These are phyloP conservation scores for Cryptococcus hybrid DNA, from an alignment of 1,284 basidiomycete genomes.

Conservation along the genomic window DNA sequence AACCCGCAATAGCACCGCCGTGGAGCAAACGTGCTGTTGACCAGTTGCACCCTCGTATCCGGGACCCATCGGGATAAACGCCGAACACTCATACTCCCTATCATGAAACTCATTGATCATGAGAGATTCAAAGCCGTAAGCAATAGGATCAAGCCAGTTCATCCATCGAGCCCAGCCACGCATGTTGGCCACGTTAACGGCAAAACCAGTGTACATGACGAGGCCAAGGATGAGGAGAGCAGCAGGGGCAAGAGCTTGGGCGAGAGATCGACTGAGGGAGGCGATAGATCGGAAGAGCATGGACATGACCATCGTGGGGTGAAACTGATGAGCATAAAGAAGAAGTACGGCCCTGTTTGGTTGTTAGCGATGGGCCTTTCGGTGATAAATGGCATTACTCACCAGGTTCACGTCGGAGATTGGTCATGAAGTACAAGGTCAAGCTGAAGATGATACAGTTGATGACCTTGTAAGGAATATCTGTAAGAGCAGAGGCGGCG, in stretches of 20 bases:
- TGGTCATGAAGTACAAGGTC: constrained; percentile 50
- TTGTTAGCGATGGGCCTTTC: not conserved
- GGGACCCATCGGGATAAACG: constrained; percentile 47
- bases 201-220: constrained; percentile 48
- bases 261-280: constrained; percentile 6
- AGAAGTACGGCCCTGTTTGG: constrained; percentile 3
- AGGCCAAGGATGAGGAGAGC: constrained; percentile 50
- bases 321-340: constrained; percentile 12
- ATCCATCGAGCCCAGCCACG: constrained; percentile 54
- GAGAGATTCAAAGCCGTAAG: constrained; percentile 50
- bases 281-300: constrained; percentile 46
- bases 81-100: constrained; percentile 43
- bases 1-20: constrained; percentile 46
- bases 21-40: constrained; percentile 40
- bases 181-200: constrained; percentile 49
- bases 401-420: constrained; percentile 46
- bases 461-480: constrained; percentile 52
- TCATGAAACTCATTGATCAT: constrained; percentile 55
- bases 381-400: not conserved
- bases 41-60: constrained; percentile 41
- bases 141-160: constrained; percentile 53
- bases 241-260: constrained; percentile 52
- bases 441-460: constrained; percentile 47
- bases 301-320: constrained; percentile 49
- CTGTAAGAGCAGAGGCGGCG: constrained; percentile 50